Conservation (phyloP, 768 basidiomycete genomes). For the Tylopilus sp. region DNA sequence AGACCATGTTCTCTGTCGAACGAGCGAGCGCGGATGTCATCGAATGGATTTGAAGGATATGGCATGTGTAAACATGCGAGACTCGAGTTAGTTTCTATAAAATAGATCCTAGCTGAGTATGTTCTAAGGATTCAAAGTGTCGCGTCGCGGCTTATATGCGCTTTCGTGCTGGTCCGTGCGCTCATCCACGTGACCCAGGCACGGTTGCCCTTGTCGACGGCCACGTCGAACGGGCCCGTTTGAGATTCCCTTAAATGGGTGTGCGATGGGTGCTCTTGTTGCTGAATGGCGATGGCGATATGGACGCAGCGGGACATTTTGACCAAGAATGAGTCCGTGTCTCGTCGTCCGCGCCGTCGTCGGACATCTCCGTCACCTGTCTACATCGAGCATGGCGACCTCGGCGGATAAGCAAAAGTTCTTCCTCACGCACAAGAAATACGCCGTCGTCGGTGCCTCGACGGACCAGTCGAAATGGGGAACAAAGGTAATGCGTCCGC, state of each 20-base stretch:
- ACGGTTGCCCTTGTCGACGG: no score
- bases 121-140: constrained; percentile 48
- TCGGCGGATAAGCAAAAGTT: constrained; percentile 43
- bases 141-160: constrained; percentile 31
- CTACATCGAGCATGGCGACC: constrained; percentile 21
- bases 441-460: constrained; percentile 81
- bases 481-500: constrained; percentile 50
- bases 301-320: not conserved
- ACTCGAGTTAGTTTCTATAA: constrained; percentile 77
- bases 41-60: constrained; percentile 67
- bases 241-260: not conserved
- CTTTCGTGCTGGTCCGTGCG: constrained; percentile 35
- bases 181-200: not conserved
- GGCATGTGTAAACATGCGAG: constrained; percentile 79
- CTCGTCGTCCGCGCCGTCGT: constrained; percentile 5
- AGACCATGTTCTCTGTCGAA: constrained; percentile 63
- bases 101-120: constrained; percentile 83
- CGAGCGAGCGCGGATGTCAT: constrained; percentile 64
- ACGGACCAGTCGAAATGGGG: constrained; percentile 78
- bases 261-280: not conserved
- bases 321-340: constrained; percentile 1
- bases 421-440: constrained; percentile 63
- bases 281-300: not conserved
- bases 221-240: not conserved
- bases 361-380: constrained; percentile 5